These are phyloP conservation scores for Cyclotella baltica DNA, from an alignment of 108 stramenopile species.

Conservation along the genomic window DNA sequence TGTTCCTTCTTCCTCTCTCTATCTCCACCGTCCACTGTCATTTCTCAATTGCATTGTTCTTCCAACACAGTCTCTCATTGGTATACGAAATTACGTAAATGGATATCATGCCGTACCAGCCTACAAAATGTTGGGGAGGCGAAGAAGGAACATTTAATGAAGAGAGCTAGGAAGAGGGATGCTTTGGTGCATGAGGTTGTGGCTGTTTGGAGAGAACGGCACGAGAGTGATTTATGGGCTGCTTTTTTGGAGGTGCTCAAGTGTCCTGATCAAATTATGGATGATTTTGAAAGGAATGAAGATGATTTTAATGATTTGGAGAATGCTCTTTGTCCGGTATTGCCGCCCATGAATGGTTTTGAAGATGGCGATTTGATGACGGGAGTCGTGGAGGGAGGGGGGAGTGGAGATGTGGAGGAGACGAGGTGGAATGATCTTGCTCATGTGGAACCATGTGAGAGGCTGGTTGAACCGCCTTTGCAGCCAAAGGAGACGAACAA, in stretches of 20 bases:
- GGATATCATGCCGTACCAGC: background rate
- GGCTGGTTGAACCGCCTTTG: too few species aligned
- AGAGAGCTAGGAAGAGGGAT: conserved; percentile 11
- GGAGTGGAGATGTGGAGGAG: too few species aligned
- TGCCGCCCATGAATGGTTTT: background rate
- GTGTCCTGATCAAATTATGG: conserved; percentile 14
- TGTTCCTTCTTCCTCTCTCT: conserved; percentile 11
- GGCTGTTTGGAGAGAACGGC: conserved; percentile 12
- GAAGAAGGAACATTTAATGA: conserved; percentile 6
- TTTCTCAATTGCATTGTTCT: conserved; percentile 20
- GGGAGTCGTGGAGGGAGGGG: background rate
- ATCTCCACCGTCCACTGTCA: conserved; percentile 10
- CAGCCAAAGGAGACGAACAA: too few species aligned
- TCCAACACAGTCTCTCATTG: conserved; percentile 3
- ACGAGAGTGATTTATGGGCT: conserved; percentile 3
- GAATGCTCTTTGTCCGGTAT: background rate
- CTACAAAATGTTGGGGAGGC: background rate
- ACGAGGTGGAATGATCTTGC: too few species aligned
- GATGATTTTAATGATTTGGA: background rate
- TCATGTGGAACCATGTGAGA: too few species aligned
- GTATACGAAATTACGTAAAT: conserved; percentile 8
- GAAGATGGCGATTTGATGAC: background rate
- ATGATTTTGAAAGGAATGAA: conserved; percentile 4
- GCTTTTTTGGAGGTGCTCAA: conserved; percentile 14
- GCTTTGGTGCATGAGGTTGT: background rate